phyloP scores from a whole-genome alignment of 441 rosid species.

The Populus hybrid region DNA sequence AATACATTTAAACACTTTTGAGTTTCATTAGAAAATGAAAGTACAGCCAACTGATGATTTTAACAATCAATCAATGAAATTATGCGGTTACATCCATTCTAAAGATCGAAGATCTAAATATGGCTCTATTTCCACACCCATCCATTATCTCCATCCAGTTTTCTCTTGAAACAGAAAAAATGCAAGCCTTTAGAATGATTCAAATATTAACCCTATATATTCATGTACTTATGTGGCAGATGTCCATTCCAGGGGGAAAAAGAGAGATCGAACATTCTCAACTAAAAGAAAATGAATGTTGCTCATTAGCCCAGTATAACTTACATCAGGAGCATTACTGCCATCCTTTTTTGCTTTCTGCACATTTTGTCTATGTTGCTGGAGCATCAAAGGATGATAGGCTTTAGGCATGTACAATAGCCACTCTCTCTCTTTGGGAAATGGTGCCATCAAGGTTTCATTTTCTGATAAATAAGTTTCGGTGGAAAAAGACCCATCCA shows the following conservation, averaged over 20 bases:
- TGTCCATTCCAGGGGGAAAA: not conserved
- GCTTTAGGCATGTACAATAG: constrained; percentile 72
- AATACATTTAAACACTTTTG: not conserved
- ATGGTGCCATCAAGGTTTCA: constrained; percentile 29
- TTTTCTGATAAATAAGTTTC: constrained; percentile 30
- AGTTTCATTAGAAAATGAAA: constrained; percentile 4
- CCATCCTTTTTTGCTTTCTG: constrained; percentile 48
- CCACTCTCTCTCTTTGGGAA: constrained; percentile 50
- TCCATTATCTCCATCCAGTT: constrained; percentile 28
- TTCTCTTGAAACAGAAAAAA: constrained; percentile 30
- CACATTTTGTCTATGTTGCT: constrained; percentile 68
- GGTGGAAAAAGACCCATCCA: constrained; percentile 29
- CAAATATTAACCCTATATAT: not conserved
- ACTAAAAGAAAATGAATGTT: not conserved
- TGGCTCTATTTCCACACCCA: constrained; percentile 19
- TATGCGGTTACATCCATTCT: constrained; percentile 30
- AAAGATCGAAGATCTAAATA: constrained; percentile 33
- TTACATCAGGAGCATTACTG: constrained; percentile 50
- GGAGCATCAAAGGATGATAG: constrained; percentile 82
- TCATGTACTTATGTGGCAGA: not conserved
- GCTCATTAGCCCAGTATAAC: constrained; percentile 24
- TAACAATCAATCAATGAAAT: constrained; percentile 5
- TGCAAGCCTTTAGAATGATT: constrained; percentile 9
- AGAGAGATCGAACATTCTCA: not conserved
- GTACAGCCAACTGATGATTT: not conserved